These are phyloP conservation scores for Carallia brachiata DNA, from an alignment of 345 rosid species.

Conservation along the genomic window DNA sequence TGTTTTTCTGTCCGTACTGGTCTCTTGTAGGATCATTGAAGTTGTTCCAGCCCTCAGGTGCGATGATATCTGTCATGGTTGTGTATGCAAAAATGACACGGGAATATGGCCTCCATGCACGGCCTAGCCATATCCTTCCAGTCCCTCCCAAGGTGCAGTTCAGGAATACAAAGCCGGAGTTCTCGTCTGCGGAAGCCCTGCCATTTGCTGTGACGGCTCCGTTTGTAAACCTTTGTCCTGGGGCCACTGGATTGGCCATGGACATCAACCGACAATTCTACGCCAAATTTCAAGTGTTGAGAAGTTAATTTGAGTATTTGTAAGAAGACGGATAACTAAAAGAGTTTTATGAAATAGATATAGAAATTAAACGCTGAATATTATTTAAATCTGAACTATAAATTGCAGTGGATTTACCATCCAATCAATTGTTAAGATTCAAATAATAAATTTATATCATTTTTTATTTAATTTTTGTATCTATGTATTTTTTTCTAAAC, in stretches of 20 bases:
- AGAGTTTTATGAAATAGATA: no score
- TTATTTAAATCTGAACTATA: no score
- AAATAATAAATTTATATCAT: no score
- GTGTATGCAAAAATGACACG: slow-evolving; percentile 64
- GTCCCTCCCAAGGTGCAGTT: slow-evolving; percentile 74
- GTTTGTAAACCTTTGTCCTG: slow-evolving; percentile 56
- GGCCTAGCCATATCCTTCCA: slow-evolving; percentile 84
- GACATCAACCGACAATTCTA: slow-evolving; percentile 74
- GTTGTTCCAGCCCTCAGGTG: slow-evolving; percentile 89
- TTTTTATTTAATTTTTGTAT: no score
- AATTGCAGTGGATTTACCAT: no score
- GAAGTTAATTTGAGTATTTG: no score
- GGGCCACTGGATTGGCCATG: slow-evolving; percentile 62
- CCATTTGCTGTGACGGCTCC: slow-evolving; percentile 94
- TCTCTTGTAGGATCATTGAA: slow-evolving; percentile 80
- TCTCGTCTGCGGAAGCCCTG: slow-evolving; percentile 63
- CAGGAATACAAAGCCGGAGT: slow-evolving; percentile 65
- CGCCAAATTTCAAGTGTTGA: neutral
- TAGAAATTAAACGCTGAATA: no score
- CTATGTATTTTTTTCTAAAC: no score
- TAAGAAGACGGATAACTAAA: no score
- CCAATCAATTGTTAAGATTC: no score
- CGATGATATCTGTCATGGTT: slow-evolving; percentile 68
- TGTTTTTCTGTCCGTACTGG: slow-evolving; percentile 35
- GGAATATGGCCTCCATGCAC: slow-evolving; percentile 89